A percentile compares a stretch with the other conserved stretches of the same genome.
Conservation (phyloP, 116 monocot genomes). For the Zostera marina region DNA sequence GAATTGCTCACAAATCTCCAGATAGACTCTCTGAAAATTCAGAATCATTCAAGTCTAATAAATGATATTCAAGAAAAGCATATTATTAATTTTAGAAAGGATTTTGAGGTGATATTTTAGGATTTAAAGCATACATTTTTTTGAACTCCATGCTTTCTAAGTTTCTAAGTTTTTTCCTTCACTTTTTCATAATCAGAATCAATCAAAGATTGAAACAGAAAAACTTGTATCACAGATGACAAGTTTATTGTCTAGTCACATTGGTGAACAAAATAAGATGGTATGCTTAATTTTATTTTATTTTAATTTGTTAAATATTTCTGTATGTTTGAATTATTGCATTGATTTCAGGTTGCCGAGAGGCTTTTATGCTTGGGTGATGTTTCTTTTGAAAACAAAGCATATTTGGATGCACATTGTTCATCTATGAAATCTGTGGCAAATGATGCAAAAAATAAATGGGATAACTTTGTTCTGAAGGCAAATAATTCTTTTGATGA, state of each 20-base stretch:
- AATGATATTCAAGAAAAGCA: background rate
- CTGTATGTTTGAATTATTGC: background rate
- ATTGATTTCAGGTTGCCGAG: conserved; percentile 35
- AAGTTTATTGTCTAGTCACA: conserved; percentile 44
- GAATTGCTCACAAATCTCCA: background rate
- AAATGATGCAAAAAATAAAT: conserved; percentile 59
- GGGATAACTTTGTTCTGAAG: conserved; percentile 42
- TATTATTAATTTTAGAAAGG: background rate
- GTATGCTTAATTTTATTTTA: conserved; percentile 11
- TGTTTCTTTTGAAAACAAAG: conserved; percentile 33
- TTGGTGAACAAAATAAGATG: conserved; percentile 59
- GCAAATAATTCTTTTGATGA: conserved; percentile 34
- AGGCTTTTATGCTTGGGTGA: conserved; percentile 30
- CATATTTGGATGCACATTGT: conserved; percentile 30
- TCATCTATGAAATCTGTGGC: conserved; percentile 16
- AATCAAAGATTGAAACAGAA: conserved; percentile 48
- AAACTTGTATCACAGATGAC: conserved; percentile 55
- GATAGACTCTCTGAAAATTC: background rate
- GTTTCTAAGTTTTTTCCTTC: background rate
- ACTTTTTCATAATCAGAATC: conserved; percentile 33
- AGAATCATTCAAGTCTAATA: background rate
- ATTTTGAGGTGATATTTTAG: too few species aligned
- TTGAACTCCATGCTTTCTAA: too few species aligned
- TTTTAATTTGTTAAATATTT: background rate
- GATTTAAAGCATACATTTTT: too few species aligned